Conservation (phyloP, 495 filamentous ascomycete genomes). For the Aspergillus affinis region DNA sequence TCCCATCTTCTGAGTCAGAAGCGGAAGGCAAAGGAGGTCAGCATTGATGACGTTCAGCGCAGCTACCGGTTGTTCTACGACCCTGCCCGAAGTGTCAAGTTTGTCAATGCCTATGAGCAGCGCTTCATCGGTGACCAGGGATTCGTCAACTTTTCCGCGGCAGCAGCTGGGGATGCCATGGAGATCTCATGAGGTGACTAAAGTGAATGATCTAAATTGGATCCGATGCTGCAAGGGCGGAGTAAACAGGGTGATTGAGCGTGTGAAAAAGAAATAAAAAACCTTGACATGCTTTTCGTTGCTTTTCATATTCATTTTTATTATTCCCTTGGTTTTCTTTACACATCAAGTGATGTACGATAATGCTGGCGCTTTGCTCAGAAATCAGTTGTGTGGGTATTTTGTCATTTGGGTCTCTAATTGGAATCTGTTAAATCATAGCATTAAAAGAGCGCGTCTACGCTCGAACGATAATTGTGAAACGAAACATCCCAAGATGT, state of each 20-base stretch:
- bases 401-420: conserved; percentile 28
- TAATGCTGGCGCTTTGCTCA: conserved; percentile 45
- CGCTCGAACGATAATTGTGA: conserved; percentile 25
- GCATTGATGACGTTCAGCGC: conserved; percentile 83
- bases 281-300: conserved; percentile 21
- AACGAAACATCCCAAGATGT: neutral
- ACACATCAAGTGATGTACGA: conserved; percentile 45
- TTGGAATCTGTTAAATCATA: conserved; percentile 19
- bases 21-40: conserved; percentile 76
- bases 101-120: conserved; percentile 86
- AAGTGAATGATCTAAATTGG: conserved; percentile 23
- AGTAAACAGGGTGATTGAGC: conserved; percentile 17
- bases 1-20: conserved; percentile 79
- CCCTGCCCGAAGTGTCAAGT: conserved; percentile 79
- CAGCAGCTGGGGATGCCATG: conserved; percentile 76
- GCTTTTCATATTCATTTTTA: conserved; percentile 19
- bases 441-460: conserved; percentile 13
- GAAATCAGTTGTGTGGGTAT: conserved; percentile 24
- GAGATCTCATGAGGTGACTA: conserved; percentile 63
- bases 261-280: conserved; percentile 14
- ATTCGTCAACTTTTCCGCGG: conserved; percentile 64
- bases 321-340: conserved; percentile 29
- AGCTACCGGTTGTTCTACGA: conserved; percentile 95
- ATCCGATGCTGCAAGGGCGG: conserved; percentile 22
- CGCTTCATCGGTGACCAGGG: conserved; percentile 88